These are phyloP conservation scores for Aspergillus affinis DNA, from an alignment of 495 filamentous ascomycete genomes.

Conservation along the genomic window DNA sequence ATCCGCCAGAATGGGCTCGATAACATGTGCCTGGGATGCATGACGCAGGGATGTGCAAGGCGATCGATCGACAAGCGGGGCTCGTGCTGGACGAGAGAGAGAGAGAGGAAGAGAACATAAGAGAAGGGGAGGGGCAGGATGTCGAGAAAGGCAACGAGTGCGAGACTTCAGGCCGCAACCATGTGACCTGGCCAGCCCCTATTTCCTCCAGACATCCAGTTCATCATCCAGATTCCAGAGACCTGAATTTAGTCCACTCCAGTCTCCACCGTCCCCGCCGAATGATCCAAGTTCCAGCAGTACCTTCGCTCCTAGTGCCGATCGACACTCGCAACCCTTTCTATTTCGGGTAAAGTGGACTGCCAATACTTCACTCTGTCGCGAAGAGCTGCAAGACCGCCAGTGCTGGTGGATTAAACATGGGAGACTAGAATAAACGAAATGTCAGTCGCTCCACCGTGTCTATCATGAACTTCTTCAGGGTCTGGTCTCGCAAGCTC, in stretches of 20 bases:
- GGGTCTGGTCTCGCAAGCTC: not conserved
- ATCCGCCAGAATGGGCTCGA: not conserved
- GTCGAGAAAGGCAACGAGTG: not conserved
- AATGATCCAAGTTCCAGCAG: not conserved
- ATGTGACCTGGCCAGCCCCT: not conserved
- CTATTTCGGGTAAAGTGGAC: slow-evolving; percentile 5
- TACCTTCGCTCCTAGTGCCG: not conserved
- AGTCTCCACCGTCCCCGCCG: not conserved
- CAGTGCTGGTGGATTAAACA: no score
- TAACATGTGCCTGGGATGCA: not conserved
- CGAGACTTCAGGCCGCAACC: not conserved
- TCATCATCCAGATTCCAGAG: no score
- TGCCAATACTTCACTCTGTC: not conserved
- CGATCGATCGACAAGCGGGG: no score
- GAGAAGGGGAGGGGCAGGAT: not conserved
- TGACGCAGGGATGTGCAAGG: not conserved
- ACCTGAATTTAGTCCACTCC: not conserved
- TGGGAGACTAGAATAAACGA: not conserved
- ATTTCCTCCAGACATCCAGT: no score
- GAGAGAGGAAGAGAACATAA: not conserved
- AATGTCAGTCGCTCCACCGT: not conserved
- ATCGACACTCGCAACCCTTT: slow-evolving; percentile 18
- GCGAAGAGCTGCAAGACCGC: not conserved
- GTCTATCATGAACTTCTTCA: not conserved
- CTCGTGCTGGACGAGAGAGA: not conserved